Evolutionary conservation across 1,284 basidiomycete species (phyloP), one percentile per base, ranked within the genome.

Genomic region (Moesziomyces antarcticus): DNA sequence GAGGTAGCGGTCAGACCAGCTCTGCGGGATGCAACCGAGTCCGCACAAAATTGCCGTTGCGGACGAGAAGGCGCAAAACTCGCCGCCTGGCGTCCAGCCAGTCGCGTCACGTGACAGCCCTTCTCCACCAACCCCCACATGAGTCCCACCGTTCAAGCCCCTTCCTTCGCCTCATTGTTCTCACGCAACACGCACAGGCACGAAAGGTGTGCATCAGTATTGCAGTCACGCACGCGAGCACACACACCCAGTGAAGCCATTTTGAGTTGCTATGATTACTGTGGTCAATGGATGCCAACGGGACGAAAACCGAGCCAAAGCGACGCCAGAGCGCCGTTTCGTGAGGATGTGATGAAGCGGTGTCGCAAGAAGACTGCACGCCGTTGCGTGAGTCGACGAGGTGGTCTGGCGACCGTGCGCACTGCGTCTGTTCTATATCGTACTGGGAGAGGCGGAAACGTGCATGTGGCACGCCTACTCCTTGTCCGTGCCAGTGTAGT

Each of bases 401-500:
- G 14, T 18, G 37, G 13, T 18, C 16, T 40, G 37, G 14, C 14
- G 7, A 7, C 37, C 7, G 16, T 18, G 37, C 37, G 16, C 37
- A 6, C 16, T 10, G 33, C 16, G 37, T 40, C 16, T 6, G 13
- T 40, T 40, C 37, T 40, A 40, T 18, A 18, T 6, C 5, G 18
- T 40, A 11, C 37, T 40, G 13, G 14, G 8, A 40, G 37, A 40
- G 37, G 37, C 37, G 37, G 24, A 41, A 1, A 18, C 14, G 33
- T 50, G 20, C 35, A 24, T 3, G 13, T 11, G 22, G 18, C 6
- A 5, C 27, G 11, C 7, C 48, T 61, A 70, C 42, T 42, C 16
- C 62, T 73, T 76, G 56, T 70, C 69, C 14, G 69, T 73, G 40
- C 73, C 65, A 18, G 61, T 66, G 73, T 75, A 76, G 66, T 76